phyloP scores from a whole-genome alignment of 306 rosid species.

The Hippophae tibetana region DNA sequence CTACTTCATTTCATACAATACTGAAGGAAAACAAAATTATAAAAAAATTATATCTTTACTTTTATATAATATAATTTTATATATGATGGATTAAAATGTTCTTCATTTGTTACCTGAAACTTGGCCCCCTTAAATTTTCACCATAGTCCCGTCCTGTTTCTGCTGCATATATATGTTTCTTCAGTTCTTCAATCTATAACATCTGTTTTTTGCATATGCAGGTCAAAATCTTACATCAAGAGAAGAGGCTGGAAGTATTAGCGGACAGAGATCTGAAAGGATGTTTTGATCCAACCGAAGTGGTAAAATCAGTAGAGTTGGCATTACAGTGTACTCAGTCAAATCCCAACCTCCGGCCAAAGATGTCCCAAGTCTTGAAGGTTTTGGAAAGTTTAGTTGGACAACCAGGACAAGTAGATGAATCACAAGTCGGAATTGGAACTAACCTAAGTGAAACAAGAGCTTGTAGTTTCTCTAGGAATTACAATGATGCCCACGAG shows the following conservation, averaged over 20 bases:
- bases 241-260: slow-evolving; percentile 57
- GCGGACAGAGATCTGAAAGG: slow-evolving; percentile 82
- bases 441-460: slow-evolving; percentile 42
- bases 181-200: neutral
- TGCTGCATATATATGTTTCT: neutral
- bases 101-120: no score
- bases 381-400: slow-evolving; percentile 69
- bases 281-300: slow-evolving; percentile 62
- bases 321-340: slow-evolving; percentile 77
- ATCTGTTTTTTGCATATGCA: slow-evolving; percentile 22
- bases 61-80: no score
- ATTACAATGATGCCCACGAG: slow-evolving; percentile 47
- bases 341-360: slow-evolving; percentile 71
- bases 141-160: neutral
- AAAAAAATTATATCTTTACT: no score
- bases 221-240: slow-evolving; percentile 67
- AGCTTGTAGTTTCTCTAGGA: slow-evolving; percentile 51
- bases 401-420: slow-evolving; percentile 40
- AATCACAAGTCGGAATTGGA: slow-evolving; percentile 43
- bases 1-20: no score
- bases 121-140: no score
- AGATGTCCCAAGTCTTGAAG: slow-evolving; percentile 75
- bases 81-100: no score
- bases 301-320: slow-evolving; percentile 56
- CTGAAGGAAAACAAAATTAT: no score